Base-by-base conservation (phyloP, 192 early-diverging fungal genomes). In the Dissophora globulifera region DNA sequence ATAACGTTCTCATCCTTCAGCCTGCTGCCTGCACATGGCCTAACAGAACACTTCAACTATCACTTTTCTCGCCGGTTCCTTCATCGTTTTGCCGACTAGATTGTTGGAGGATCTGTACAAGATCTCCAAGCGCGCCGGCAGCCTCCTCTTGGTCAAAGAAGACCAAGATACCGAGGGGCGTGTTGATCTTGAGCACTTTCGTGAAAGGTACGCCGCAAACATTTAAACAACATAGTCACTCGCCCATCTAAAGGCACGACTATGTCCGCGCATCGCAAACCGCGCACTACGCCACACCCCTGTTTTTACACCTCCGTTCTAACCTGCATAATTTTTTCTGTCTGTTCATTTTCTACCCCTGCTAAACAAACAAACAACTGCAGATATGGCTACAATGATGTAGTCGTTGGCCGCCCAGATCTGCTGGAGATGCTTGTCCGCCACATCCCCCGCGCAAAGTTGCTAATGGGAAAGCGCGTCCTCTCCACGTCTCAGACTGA, bases 171-270 rank as follows among this genome's bases (percentile, higher is more conserved):
- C 46, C 8, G 57, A 62, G 23, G 72, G 72, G 3, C 63, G 62
- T 26, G 20, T 76, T 22, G 72, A 76, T 20, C 52, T 76, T 10
- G 63, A 66, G 33, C 63, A 76, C 27, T 67, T 62, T 29, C 17
- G 33, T 1, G 63, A 76, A 48, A 59, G 72, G 72, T 76, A 67
- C n/a, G n/a, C n/a, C n/a, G n/a, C n/a, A n/a, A n/a, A n/a, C n/a
- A n/a, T n/a, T n/a, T n/a, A n/a, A n/a, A n/a, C n/a, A n/a, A n/a
- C n/a, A n/a, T n/a, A n/a, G n/a, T n/a, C n/a, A n/a, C n/a, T n/a
- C n/a, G n/a, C n/a, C n/a, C n/a, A n/a, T n/a, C n/a, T n/a, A n/a
- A n/a, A n/a, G n/a, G n/a, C n/a, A n/a, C n/a, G n/a, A n/a, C n/a
- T n/a, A n/a, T n/a, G n/a, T n/a, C n/a, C n/a, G n/a, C n/a, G n/a